phyloP scores from a whole-genome alignment of 2,329 filamentous ascomycete species.

The Scedosporium dehoogii region DNA sequence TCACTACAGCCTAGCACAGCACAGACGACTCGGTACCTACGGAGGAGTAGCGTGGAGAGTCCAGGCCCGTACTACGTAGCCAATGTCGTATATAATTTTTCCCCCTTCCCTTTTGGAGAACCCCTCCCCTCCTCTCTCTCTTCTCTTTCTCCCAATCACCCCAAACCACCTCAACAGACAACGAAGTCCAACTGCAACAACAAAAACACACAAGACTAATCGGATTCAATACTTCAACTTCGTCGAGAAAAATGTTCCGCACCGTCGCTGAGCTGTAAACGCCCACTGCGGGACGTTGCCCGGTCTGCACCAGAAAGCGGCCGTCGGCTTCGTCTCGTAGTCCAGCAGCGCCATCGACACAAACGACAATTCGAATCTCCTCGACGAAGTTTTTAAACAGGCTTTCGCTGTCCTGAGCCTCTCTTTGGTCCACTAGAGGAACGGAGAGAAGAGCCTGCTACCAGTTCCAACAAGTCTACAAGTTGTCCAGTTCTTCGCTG shows the following conservation, averaged over 20 bases:
- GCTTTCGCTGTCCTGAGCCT: slow-evolving; percentile 23
- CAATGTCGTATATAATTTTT: slow-evolving; percentile 4
- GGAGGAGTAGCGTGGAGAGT: no score
- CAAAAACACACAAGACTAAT: slow-evolving; percentile 21
- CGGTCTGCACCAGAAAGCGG: slow-evolving; percentile 29
- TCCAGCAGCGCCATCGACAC: slow-evolving; percentile 76
- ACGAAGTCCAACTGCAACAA: slow-evolving; percentile 50
- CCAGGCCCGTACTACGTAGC: not conserved
- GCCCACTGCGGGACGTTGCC: slow-evolving; percentile 63
- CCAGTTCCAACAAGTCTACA: slow-evolving; percentile 5
- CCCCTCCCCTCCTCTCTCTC: slow-evolving; percentile 7
- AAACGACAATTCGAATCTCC: slow-evolving; percentile 42
- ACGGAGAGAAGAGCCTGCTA: slow-evolving; percentile 6
- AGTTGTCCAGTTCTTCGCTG: not conserved
- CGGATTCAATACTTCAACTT: slow-evolving; percentile 40
- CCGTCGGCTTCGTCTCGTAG: slow-evolving; percentile 48
- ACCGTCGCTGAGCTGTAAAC: slow-evolving; percentile 88
- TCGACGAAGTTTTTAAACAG: slow-evolving; percentile 59
- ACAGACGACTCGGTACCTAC: no score
- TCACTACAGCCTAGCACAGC: no score
- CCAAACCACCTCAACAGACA: slow-evolving; percentile 37
- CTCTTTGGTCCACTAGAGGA: not conserved
- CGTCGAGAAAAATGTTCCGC: slow-evolving; percentile 65
- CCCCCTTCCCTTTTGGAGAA: slow-evolving; percentile 5
- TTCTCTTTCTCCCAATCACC: slow-evolving; percentile 9